Conservation (phyloP, 139 green algal species). For the Dunaliella primolecta region DNA sequence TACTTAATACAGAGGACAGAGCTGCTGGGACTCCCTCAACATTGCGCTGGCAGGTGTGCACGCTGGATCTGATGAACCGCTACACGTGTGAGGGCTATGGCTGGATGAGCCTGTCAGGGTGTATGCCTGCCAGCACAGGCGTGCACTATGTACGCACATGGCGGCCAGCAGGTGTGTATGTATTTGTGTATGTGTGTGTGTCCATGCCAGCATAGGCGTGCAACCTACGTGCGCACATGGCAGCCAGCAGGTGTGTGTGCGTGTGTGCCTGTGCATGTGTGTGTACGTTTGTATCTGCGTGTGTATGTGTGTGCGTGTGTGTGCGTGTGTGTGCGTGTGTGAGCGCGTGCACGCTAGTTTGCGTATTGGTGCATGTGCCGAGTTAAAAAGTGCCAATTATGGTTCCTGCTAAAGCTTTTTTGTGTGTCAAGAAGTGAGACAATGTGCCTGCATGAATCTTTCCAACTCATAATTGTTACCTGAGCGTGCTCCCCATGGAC, state of each 20-base stretch:
- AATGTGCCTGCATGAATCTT: background rate
- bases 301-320: background rate
- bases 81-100: conserved; percentile 58
- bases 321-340: background rate
- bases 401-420: no score
- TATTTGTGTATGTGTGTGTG: background rate
- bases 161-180: conserved; percentile 45
- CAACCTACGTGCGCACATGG: no score
- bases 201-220: background rate
- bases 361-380: no score
- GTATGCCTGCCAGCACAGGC: conserved; percentile 22
- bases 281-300: background rate
- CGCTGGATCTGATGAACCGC: conserved; percentile 45
- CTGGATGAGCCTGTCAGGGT: conserved; percentile 37
- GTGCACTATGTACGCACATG: conserved; percentile 47
- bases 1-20: no score
- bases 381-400: no score
- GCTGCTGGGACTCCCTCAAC: no score
- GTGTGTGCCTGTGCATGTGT: background rate
- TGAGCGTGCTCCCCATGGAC: no score
- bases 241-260: background rate
- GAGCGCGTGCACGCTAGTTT: background rate
- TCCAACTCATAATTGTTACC: background rate
- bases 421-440: no score
- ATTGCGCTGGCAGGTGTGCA: conserved; percentile 64